A percentile compares a stretch with the other conserved stretches of the same genome.
Conservation (phyloP, 1,139 yeast genomes). For the Pichia sp. region DNA sequence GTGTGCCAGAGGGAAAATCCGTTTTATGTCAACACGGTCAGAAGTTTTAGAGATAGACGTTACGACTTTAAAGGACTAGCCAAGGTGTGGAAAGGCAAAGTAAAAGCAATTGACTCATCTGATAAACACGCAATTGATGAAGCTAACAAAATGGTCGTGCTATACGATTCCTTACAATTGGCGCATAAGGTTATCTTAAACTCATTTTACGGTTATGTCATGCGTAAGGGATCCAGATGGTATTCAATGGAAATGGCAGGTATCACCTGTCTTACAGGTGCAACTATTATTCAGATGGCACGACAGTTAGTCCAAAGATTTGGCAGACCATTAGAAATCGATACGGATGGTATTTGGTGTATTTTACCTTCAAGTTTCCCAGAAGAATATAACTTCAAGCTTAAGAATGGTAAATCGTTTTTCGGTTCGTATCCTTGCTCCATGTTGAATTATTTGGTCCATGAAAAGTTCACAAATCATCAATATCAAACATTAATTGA, state of each 20-base stretch:
- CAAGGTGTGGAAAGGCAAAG: slow-evolving; percentile 89
- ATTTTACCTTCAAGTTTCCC: slow-evolving; percentile 91
- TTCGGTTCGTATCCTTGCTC: slow-evolving; percentile 90
- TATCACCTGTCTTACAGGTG: slow-evolving; percentile 96
- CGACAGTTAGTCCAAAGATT: slow-evolving; percentile 86
- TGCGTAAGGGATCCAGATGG: slow-evolving; percentile 99
- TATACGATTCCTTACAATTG: slow-evolving; percentile 90
- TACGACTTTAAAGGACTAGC: slow-evolving; percentile 93
- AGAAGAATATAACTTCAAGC: slow-evolving; percentile 68
- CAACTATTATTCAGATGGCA: slow-evolving; percentile 97
- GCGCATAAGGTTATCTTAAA: slow-evolving; percentile 97
- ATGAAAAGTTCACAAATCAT: slow-evolving; percentile 83
- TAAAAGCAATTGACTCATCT: slow-evolving; percentile 46
- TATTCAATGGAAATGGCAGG: slow-evolving; percentile 99
- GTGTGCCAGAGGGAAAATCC: slow-evolving; percentile 98
- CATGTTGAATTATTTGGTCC: slow-evolving; percentile 92
- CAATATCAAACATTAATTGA: slow-evolving; percentile 89
- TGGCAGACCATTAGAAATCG: slow-evolving; percentile 93
- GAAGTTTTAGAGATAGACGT: slow-evolving; percentile 92
- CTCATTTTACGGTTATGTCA: slow-evolving; percentile 96
- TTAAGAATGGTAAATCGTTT: slow-evolving; percentile 73
- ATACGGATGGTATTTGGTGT: slow-evolving; percentile 99
- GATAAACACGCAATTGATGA: slow-evolving; percentile 69
- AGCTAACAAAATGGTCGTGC: slow-evolving; percentile 87
- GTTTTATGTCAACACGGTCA: slow-evolving; percentile 89